Evolutionary conservation across 176 grass and related monocot genomes (phyloP), one percentile per base, ranked within the genome.

Genomic region (Lolium perenne): DNA sequence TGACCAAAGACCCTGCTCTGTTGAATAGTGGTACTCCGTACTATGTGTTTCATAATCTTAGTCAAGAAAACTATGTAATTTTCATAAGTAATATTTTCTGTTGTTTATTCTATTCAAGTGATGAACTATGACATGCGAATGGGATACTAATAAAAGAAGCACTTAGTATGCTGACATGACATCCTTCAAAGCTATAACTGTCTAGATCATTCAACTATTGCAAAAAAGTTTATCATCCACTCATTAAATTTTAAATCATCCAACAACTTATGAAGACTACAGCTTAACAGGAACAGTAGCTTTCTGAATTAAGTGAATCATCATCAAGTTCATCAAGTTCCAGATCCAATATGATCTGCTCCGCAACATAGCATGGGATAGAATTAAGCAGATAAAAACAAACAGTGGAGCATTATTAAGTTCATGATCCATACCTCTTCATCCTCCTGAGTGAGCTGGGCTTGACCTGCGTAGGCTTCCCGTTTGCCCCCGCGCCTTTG

Each of bases 391-490:
- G 4, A 54, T 4, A 54, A 54, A n/a, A n/a, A n/a, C n/a, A 18
- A 32, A 40, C 20, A 71, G 16, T 29, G 1, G 29, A 29, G 29
- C 3, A 6, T 1, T 14, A 54, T 16, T 0, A 75, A 66, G 41
- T 35, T n/a, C 77, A 43, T 8, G 17, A 80, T 84, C 25, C 32
- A 25, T 92, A 98, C 96, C 96, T 99, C 87, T 91, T 99, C 85
- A 99, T 95, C 82, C 94, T 94, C 84, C 86, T 94, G 82, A 96
- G 47, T 18, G 97, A 79, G 65, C 90, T 94, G 1, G 91, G 90
- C 67, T 88, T 96, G 70, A 96, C 80, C 76, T 99, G 88, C 25
- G 76, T 11, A 21, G 77, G 87, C 38, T 91, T 92, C 14, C 81
- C 72, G 48, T 32, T 83, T n/a, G 92, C 90, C 4, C 79, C 86